These are phyloP conservation scores for Penicillium simplicissimum DNA, from an alignment of 495 filamentous ascomycete genomes.

Conservation along the genomic window DNA sequence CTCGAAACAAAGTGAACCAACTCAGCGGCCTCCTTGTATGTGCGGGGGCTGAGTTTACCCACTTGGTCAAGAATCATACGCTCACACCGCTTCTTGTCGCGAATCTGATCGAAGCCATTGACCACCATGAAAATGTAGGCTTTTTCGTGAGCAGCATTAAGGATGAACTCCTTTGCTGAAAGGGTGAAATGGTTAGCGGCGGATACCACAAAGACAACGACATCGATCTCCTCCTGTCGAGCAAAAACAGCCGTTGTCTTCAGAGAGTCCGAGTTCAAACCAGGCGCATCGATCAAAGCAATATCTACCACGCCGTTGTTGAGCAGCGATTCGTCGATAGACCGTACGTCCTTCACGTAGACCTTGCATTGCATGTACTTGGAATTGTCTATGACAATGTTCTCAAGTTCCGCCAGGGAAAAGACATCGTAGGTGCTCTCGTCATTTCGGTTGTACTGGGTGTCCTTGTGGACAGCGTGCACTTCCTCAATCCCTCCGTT, in stretches of 20 bases:
- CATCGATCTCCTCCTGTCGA: constrained; percentile 96
- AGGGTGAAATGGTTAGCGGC: constrained; percentile 97
- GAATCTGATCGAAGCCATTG: constrained; percentile 93
- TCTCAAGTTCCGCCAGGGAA: constrained; percentile 71
- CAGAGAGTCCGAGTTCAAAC: constrained; percentile 90
- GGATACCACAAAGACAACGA: constrained; percentile 97
- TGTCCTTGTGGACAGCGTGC: constrained; percentile 84
- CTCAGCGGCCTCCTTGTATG: constrained; percentile 88
- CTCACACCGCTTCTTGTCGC: constrained; percentile 82
- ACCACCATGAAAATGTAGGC: constrained; percentile 99
- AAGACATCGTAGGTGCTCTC: constrained; percentile 92
- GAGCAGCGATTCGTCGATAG: constrained; percentile 89
- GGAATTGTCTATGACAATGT: constrained; percentile 83
- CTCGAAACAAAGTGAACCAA: constrained; percentile 98
- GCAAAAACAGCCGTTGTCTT: constrained; percentile 98
- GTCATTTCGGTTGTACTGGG: constrained; percentile 80
- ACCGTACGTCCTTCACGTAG: constrained; percentile 88
- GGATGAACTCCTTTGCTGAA: constrained; percentile 94
- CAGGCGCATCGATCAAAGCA: constrained; percentile 93
- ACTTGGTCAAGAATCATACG: constrained; percentile 93
- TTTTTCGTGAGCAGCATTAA: constrained; percentile 92
- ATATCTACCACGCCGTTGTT: constrained; percentile 99
- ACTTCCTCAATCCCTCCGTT: constrained; percentile 92
- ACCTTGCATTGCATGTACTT: constrained; percentile 94
- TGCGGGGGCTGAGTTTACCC: constrained; percentile 77